Conservation (phyloP, 2,329 filamentous ascomycete genomes). For the Scedosporium aurantiacum region DNA sequence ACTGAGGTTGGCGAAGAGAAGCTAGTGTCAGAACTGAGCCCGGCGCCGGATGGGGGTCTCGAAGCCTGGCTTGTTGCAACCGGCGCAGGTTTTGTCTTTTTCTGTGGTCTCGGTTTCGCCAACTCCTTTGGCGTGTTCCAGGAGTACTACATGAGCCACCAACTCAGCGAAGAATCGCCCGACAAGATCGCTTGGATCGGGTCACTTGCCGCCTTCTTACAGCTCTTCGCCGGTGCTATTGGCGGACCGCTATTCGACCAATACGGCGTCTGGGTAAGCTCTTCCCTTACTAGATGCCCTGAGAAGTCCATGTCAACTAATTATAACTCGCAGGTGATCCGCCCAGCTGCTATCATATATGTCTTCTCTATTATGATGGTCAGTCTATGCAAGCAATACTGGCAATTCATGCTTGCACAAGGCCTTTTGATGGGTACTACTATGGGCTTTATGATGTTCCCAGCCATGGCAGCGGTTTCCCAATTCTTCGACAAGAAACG, state of each 20-base stretch:
- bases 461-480: slow-evolving; percentile 28
- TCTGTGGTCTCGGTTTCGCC: slow-evolving; percentile 27
- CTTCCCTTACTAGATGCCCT: background rate
- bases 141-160: slow-evolving; percentile 28
- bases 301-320: background rate
- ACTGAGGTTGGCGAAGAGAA: background rate
- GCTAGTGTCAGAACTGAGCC: background rate
- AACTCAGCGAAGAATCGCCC: slow-evolving; percentile 18
- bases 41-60: slow-evolving; percentile 21
- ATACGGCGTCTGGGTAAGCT: slow-evolving; percentile 23
- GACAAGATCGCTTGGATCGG: slow-evolving; percentile 32
- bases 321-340: slow-evolving; percentile 17
- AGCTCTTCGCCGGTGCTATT: slow-evolving; percentile 22
- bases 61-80: slow-evolving; percentile 29
- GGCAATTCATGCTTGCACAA: slow-evolving; percentile 32
- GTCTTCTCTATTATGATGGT: slow-evolving; percentile 57
- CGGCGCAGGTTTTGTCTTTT: slow-evolving; percentile 24
- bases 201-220: slow-evolving; percentile 23
- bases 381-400: slow-evolving; percentile 34
- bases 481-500: slow-evolving; percentile 43
- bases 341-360: slow-evolving; percentile 32
- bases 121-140: slow-evolving; percentile 35
- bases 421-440: slow-evolving; percentile 27
- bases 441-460: slow-evolving; percentile 30
- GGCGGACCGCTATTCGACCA: slow-evolving; percentile 30